Base-by-base conservation (phyloP, 345 rosid species). In the Hevea brasiliensis region DNA sequence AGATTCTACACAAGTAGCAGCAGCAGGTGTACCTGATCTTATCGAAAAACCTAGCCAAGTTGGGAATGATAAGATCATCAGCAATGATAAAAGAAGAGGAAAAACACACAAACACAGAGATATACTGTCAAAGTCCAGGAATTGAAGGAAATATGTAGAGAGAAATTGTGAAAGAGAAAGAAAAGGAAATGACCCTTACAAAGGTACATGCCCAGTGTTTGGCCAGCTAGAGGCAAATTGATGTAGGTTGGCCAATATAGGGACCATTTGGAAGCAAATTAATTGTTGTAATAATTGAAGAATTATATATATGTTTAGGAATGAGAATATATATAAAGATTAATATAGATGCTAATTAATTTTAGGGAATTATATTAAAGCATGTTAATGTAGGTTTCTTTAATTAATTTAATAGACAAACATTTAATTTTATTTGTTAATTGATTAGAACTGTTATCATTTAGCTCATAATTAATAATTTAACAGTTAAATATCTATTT, bases 41-140 rank as follows among this genome's bases (percentile, higher is more conserved):
- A 74, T 82, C 79, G 15, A 64, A n/a, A 70, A 85, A 64, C 81
- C 77, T 77, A 81, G 77, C 59, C 80, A 78, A 73, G 79, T 80
- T 77, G 76, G 82, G 70, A 70, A 62, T 61, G 77, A 54, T 68
- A 70, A 77, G 77, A 72, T 75, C 62, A 83, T 27, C 18, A 62
- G 26, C 32, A 29, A 37, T 55, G 32, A 57, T 8, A 21, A 17
- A 41, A 11, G 18, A 60, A 14, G 24, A 32, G 21, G 21, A 37
- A 2, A 24, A 21, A 27, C 6, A 32, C 42, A 37, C 47, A 54
- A 68, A 37, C 47, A 62, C 74, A 66, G 63, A 66, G 68, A 63
- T 18, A 27, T 50, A 72, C 48, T 56, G 71, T 58, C 58, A 24
- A 32, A 4, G 37, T 32, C 37, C 37, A 32, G 37, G 37, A 32